Evolutionary conservation across 495 filamentous ascomycete species (phyloP).

Genomic region (Aspergillus cristatus): DNA sequence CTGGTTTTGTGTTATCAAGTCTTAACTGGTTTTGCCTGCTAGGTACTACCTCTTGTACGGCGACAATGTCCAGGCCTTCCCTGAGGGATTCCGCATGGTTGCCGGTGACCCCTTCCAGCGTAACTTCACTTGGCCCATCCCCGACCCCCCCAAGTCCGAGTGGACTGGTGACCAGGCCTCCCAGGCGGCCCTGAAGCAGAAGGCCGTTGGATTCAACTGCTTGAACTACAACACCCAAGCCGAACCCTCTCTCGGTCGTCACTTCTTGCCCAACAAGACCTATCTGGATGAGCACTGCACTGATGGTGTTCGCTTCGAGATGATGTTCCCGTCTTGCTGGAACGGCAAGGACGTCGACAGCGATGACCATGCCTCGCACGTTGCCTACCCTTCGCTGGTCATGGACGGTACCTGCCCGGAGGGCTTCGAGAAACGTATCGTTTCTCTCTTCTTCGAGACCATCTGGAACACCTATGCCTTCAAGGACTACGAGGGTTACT

Average conservation of each 20-base stretch:
- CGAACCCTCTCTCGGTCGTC: slow-evolving; percentile 69
- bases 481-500: slow-evolving; percentile 55
- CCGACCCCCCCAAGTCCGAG: slow-evolving; percentile 62
- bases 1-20: too few relatives aligned
- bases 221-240: slow-evolving; percentile 55
- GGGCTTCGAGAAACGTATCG: slow-evolving; percentile 58
- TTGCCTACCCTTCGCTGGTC: slow-evolving; percentile 69
- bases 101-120: slow-evolving; percentile 62
- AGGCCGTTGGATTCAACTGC: slow-evolving; percentile 89
- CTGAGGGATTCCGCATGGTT: slow-evolving; percentile 73
- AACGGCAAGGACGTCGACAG: slow-evolving; percentile 60
- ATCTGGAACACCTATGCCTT: slow-evolving; percentile 75
- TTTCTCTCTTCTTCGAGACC: slow-evolving; percentile 76
- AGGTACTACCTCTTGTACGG: slow-evolving; percentile 69
- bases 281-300: slow-evolving; percentile 67
- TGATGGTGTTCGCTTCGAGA: slow-evolving; percentile 69
- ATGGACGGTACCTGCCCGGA: slow-evolving; percentile 69
- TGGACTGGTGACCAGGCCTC: slow-evolving; percentile 53
- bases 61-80: slow-evolving; percentile 65
- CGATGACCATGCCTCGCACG: slow-evolving; percentile 56
- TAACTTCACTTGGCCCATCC: slow-evolving; percentile 60
- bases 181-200: slow-evolving; percentile 62
- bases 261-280: slow-evolving; percentile 68
- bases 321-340: slow-evolving; percentile 92
- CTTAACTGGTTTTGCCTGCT: background rate